Conservation (phyloP, 331 rosid species). For the Pyracantha coccinea region DNA sequence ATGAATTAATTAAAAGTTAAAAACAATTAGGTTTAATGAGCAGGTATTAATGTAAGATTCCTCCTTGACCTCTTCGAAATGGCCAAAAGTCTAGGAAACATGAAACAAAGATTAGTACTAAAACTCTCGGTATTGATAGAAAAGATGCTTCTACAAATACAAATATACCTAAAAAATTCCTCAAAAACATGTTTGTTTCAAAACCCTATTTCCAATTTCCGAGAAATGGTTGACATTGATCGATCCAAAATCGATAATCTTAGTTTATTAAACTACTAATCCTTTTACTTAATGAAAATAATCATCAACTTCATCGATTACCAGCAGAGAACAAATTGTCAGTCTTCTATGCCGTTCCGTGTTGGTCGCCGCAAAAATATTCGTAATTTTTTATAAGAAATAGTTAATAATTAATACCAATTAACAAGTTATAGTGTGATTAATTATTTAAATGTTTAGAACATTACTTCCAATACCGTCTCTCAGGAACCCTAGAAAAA, state of each 20-base stretch:
- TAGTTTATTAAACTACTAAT: slow-evolving; percentile 7
- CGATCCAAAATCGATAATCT: slow-evolving; percentile 1
- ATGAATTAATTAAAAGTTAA: not conserved
- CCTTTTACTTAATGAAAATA: slow-evolving; percentile 1
- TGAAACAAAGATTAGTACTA: slow-evolving; percentile 13
- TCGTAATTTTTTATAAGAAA: not conserved
- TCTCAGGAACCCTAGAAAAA: slow-evolving; percentile 44
- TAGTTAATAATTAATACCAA: not conserved
- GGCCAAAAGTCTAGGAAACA: slow-evolving; percentile 14
- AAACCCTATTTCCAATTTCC: slow-evolving; percentile 26
- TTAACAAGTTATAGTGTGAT: not conserved
- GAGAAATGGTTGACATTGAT: slow-evolving; percentile 35
- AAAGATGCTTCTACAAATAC: slow-evolving; percentile 38
- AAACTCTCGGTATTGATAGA: too few relatives aligned
- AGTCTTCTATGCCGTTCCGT: slow-evolving; percentile 39
- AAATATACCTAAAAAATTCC: slow-evolving; percentile 16
- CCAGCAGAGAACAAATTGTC: slow-evolving; percentile 31
- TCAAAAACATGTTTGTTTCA: slow-evolving; percentile 20
- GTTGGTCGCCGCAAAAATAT: slow-evolving; percentile 27
- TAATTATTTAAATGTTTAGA: slow-evolving; percentile 1
- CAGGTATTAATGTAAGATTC: slow-evolving; percentile 33
- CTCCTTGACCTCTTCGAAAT: slow-evolving; percentile 26
- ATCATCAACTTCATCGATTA: slow-evolving; percentile 3
- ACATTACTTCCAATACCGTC: slow-evolving; percentile 28
- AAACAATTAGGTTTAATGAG: not conserved